Evolutionary conservation across 2,329 filamentous ascomycete genomes (phyloP).

Genomic region (Sphaerulina musiva): DNA sequence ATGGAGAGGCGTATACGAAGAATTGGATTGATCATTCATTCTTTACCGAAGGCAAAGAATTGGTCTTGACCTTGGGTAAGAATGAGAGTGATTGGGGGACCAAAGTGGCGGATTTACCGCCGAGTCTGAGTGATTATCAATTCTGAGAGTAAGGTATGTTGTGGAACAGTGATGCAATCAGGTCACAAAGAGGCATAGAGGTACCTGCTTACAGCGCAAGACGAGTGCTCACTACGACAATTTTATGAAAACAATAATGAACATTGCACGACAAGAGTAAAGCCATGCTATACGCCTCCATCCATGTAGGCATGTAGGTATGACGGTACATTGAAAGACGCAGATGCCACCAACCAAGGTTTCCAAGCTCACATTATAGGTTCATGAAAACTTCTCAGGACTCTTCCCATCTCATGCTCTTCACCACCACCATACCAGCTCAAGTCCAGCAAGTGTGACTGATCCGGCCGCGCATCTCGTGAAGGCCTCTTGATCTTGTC

Average conservation of each 20-base stretch:
- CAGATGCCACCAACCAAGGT: no score
- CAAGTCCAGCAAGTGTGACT: constrained; percentile 3
- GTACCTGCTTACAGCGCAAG: no score
- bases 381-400: not conserved
- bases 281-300: no score
- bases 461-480: not conserved
- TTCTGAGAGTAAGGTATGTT: constrained; percentile 7
- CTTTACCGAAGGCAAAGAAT: constrained; percentile 36
- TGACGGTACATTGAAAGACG: no score
- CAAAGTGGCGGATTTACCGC: constrained; percentile 28
- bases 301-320: no score
- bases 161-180: no score
- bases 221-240: no score
- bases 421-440: not conserved
- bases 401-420: not conserved
- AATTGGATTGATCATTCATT: constrained; percentile 41
- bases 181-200: no score
- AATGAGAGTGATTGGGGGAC: constrained; percentile 35
- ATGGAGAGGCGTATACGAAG: constrained; percentile 35
- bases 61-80: constrained; percentile 33
- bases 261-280: no score
- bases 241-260: no score
- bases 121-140: constrained; percentile 24
- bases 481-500: not conserved
- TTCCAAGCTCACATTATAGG: not conserved